A percentile compares a stretch with the other conserved stretches of the same genome.
Conservation (phyloP, 805 yeast species). For the Barnettozyma pratensis region DNA sequence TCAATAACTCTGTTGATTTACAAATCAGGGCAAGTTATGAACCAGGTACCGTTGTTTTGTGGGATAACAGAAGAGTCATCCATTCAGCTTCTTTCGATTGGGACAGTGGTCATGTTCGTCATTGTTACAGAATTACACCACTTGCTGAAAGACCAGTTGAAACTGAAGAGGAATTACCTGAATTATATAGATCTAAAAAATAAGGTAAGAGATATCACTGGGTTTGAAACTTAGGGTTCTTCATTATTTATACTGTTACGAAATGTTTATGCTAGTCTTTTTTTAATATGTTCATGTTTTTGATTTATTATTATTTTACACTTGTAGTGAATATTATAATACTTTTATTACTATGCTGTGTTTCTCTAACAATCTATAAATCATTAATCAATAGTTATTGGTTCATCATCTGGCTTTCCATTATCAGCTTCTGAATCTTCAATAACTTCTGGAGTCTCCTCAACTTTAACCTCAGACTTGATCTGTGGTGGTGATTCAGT, state of each 20-base stretch:
- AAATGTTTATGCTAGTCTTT: background rate
- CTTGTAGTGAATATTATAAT: background rate
- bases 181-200: conserved; percentile 14
- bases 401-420: background rate
- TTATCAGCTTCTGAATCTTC: too few species aligned
- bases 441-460: background rate
- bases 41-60: conserved; percentile 62
- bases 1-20: conserved; percentile 51
- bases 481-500: background rate
- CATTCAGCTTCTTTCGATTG: conserved; percentile 73
- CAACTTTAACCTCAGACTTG: background rate
- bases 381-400: conserved; percentile 5
- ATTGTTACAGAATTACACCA: conserved; percentile 69
- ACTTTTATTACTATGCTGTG: background rate
- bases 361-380: background rate
- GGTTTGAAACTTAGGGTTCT: background rate
- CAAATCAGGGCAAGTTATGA: conserved; percentile 71
- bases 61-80: conserved; percentile 73
- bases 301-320: background rate
- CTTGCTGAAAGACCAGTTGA: conserved; percentile 67
- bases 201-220: background rate
- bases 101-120: conserved; percentile 62
- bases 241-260: background rate
- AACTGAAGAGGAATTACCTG: conserved; percentile 35
- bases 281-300: background rate